Percentiles rank a stretch among this genome's conserved stretches.
Conservation (phyloP, 768 basidiomycete genomes). For the Tylopilus felleus region DNA sequence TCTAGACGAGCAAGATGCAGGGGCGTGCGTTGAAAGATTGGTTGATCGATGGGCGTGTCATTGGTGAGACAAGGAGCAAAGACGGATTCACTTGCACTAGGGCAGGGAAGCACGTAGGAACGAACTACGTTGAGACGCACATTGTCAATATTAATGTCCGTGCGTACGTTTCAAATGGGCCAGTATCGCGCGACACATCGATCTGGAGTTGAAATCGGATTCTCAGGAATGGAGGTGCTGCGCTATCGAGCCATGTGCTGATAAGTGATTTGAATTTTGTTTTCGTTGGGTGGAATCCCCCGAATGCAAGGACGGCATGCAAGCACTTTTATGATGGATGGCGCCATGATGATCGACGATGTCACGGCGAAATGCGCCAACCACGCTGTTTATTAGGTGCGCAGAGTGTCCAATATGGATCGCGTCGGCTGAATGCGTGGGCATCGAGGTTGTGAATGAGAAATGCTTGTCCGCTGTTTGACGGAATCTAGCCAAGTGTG, state of each 20-base stretch:
- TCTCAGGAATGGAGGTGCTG: background rate
- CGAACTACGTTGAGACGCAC: too few relatives aligned
- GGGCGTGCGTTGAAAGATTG: slow-evolving; percentile 60
- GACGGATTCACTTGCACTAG: too few relatives aligned
- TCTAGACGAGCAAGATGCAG: slow-evolving; percentile 69
- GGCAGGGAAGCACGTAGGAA: too few relatives aligned
- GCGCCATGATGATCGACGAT: background rate
- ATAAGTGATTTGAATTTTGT: slow-evolving; percentile 1
- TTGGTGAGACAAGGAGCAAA: too few relatives aligned
- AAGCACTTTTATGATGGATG: too few relatives aligned
- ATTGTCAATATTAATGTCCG: too few relatives aligned
- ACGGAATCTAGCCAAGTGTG: background rate
- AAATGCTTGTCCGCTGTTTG: background rate
- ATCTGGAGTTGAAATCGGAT: background rate
- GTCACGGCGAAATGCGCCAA: background rate
- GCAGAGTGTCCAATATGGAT: background rate
- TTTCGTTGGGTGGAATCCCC: background rate
- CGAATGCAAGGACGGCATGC: background rate
- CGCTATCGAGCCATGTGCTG: background rate
- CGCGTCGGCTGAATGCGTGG: slow-evolving; percentile 4
- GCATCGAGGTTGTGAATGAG: slow-evolving; percentile 4
- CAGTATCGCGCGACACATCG: background rate
- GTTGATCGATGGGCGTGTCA: slow-evolving; percentile 41
- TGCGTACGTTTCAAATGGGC: background rate
- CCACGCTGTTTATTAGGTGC: background rate